A percentile compares a stretch with the other conserved stretches of the same genome.
phyloP scores from a whole-genome alignment of 257 asterid genomes.

The Jacaranda copaia region DNA sequence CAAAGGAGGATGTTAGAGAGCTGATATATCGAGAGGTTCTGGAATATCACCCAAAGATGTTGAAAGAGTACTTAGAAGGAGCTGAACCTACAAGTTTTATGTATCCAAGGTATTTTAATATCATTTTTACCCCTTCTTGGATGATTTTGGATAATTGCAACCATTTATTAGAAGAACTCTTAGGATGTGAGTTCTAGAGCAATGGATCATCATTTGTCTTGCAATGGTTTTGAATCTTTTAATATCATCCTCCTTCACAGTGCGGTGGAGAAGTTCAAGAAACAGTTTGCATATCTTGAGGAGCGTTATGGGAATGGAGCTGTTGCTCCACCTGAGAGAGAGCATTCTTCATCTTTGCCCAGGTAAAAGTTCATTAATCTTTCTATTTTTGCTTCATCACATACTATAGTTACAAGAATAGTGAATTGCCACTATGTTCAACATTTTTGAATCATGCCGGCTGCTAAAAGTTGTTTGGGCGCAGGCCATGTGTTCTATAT shows the following conservation, averaged over 20 bases:
- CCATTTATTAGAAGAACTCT: too few species aligned
- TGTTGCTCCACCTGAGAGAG: conserved; percentile 91
- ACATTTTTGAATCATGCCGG: not conserved
- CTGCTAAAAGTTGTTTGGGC: conserved; percentile 35
- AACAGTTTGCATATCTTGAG: conserved; percentile 94
- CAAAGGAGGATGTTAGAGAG: conserved; percentile 93
- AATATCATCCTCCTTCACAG: conserved; percentile 46
- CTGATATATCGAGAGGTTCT: conserved; percentile 92
- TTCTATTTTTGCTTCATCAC: not conserved
- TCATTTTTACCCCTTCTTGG: too few species aligned
- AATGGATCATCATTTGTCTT: too few species aligned
- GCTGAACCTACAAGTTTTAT: conserved; percentile 92
- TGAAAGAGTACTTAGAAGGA: conserved; percentile 87
- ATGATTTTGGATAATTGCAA: too few species aligned
- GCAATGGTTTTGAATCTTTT: not conserved
- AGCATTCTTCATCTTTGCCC: conserved; percentile 94
- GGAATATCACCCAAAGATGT: conserved; percentile 96
- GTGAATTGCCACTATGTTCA: not conserved
- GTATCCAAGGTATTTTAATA: conserved; percentile 81
- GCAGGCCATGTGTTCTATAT: conserved; percentile 79
- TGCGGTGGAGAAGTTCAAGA: conserved; percentile 97
- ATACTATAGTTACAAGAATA: not conserved
- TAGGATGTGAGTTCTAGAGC: too few species aligned
- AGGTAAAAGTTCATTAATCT: conserved; percentile 51
- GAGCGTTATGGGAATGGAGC: conserved; percentile 86